Evolutionary conservation across 75 land plant species (phyloP).

Genomic region (Gnetum montanum): DNA sequence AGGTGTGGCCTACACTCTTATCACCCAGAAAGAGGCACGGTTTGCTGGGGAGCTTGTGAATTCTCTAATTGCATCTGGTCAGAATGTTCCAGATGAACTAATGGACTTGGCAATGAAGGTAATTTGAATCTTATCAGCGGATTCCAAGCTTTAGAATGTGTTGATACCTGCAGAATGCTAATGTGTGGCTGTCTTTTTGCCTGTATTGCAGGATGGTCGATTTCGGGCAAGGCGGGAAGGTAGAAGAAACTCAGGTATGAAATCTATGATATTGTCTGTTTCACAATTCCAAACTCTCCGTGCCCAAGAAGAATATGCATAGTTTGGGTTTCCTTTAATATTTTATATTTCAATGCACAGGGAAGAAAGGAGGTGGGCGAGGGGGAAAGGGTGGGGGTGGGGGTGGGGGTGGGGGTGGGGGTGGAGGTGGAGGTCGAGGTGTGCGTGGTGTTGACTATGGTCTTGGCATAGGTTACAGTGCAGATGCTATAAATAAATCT

Average conservation of each 20-base stretch:
- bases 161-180: not conserved
- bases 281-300: not conserved
- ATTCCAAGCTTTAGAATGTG: not conserved
- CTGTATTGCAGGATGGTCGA: conserved; percentile 68
- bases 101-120: conserved; percentile 99
- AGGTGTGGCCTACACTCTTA: conserved; percentile 86
- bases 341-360: conserved; percentile 18
- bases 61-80: conserved; percentile 92
- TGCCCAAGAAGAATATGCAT: not conserved
- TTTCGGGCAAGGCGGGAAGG: conserved; percentile 88
- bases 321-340: not conserved
- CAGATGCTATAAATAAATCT: conserved; percentile 32
- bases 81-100: conserved; percentile 73
- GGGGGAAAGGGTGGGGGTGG: conserved; percentile 40
- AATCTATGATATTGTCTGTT: not conserved
- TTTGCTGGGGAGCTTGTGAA: conserved; percentile 96
- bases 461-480: conserved; percentile 82
- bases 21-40: conserved; percentile 86
- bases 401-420: conserved; percentile 23
- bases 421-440: conserved; percentile 57
- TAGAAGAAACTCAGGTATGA: conserved; percentile 55
- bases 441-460: conserved; percentile 98
- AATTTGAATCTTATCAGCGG: not conserved
- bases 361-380: conserved; percentile 34
- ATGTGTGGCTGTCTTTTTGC: not conserved